Evolutionary conservation across 2,329 filamentous ascomycete species (phyloP).

Genomic region (Trichoderma simmonsii): DNA sequence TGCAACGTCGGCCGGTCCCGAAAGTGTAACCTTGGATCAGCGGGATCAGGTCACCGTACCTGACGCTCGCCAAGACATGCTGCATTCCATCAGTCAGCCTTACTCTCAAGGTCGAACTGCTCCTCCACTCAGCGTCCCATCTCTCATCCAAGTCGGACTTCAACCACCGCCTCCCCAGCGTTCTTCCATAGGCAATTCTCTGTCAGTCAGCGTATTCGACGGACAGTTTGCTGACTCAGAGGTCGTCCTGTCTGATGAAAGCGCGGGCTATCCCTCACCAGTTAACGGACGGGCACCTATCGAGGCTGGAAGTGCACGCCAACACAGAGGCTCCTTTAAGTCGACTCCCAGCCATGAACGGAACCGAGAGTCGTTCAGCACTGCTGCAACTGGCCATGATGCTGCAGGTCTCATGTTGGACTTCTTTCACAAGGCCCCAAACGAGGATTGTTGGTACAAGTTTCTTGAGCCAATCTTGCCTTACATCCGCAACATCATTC

Average conservation of each 20-base stretch:
- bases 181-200: neutral
- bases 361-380: conserved; percentile 23
- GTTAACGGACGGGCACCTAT: conserved; percentile 17
- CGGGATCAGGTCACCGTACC: neutral
- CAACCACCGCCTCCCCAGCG: conserved; percentile 9
- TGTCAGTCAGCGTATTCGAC: conserved; percentile 12
- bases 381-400: conserved; percentile 20
- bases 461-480: conserved; percentile 42
- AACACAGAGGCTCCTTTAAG: conserved; percentile 23
- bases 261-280: conserved; percentile 30
- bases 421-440: conserved; percentile 27
- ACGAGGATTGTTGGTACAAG: conserved; percentile 37
- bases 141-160: conserved; percentile 24
- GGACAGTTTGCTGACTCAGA: conserved; percentile 23
- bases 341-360: conserved; percentile 21
- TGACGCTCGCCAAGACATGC: neutral
- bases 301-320: neutral
- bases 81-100: conserved; percentile 9
- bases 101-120: conserved; percentile 16
- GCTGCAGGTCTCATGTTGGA: conserved; percentile 21
- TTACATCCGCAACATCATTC: conserved; percentile 37
- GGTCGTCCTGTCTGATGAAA: conserved; percentile 28
- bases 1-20: neutral
- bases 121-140: conserved; percentile 23
- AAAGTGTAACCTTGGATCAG: neutral